Percentiles rank a stretch among this genome's conserved stretches.
Conservation (phyloP, 1,139 yeast species). For the Yamadazyma diospyri region DNA sequence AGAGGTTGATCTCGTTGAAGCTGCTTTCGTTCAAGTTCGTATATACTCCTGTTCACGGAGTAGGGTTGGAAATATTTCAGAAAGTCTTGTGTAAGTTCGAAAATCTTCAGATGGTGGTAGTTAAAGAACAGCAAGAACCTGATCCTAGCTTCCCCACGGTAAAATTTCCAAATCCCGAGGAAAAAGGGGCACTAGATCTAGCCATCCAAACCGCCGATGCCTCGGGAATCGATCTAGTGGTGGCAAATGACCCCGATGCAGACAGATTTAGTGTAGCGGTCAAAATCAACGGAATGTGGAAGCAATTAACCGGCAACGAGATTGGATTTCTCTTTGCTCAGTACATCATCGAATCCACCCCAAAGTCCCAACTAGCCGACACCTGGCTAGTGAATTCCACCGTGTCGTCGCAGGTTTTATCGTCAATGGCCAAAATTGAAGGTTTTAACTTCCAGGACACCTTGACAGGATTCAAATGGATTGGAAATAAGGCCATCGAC, state of each 20-base stretch:
- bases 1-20: slow-evolving; percentile 22
- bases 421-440: slow-evolving; percentile 60
- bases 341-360: slow-evolving; percentile 44
- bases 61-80: slow-evolving; percentile 58
- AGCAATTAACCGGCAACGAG: slow-evolving; percentile 87
- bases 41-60: slow-evolving; percentile 96
- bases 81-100: slow-evolving; percentile 28
- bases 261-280: slow-evolving; percentile 84
- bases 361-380: slow-evolving; percentile 25
- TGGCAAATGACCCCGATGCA: slow-evolving; percentile 97
- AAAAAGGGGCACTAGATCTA: slow-evolving; percentile 78
- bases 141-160: slow-evolving; percentile 88
- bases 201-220: slow-evolving; percentile 59
- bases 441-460: slow-evolving; percentile 75
- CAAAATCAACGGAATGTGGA: slow-evolving; percentile 53
- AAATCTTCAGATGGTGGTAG: slow-evolving; percentile 29
- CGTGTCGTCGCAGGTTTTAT: slow-evolving; percentile 81
- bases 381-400: slow-evolving; percentile 79
- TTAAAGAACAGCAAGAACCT: slow-evolving; percentile 62
- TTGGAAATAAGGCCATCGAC: slow-evolving; percentile 83
- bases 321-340: slow-evolving; percentile 82
- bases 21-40: slow-evolving; percentile 47
- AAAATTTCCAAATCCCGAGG: slow-evolving; percentile 92
- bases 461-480: slow-evolving; percentile 95
- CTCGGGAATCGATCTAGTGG: slow-evolving; percentile 47